A percentile compares a stretch with the other conserved stretches of the same genome.
phyloP scores from a whole-genome alignment of 495 filamentous ascomycete species.

The Penicillium paradoxum region DNA sequence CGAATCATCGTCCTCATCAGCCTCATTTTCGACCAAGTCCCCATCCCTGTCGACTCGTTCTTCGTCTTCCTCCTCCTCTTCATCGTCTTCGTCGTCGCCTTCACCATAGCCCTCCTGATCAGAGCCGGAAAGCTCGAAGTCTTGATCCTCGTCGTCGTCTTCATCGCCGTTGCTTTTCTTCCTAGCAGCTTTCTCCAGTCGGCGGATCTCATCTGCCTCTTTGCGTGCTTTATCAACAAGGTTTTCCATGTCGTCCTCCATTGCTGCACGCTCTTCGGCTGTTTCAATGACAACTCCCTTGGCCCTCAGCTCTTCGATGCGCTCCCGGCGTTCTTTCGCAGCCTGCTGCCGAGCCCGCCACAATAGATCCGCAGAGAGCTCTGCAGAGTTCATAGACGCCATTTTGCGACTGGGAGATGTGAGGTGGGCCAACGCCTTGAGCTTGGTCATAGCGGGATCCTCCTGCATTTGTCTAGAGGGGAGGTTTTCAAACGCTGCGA shows the following conservation, averaged over 20 bases:
- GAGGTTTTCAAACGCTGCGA: conserved; percentile 65
- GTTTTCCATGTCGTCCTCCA: conserved; percentile 78
- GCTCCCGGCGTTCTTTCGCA: conserved; percentile 67
- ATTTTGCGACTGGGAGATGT: conserved; percentile 54
- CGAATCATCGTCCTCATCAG: conserved; percentile 34
- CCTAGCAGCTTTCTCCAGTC: conserved; percentile 67
- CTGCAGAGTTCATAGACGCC: conserved; percentile 57
- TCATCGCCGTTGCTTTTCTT: conserved; percentile 58
- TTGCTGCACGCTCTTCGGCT: conserved; percentile 74
- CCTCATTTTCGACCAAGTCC: conserved; percentile 37
- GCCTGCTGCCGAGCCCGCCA: conserved; percentile 77
- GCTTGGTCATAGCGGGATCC: conserved; percentile 57
- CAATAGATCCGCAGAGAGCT: conserved; percentile 63
- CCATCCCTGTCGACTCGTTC: conserved; percentile 37
- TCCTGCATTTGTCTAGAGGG: conserved; percentile 54
- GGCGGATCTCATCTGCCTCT: conserved; percentile 74
- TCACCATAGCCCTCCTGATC: conserved; percentile 42
- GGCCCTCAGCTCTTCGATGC: conserved; percentile 67
- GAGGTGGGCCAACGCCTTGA: conserved; percentile 71
- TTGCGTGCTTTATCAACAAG: conserved; percentile 76
- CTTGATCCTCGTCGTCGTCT: conserved; percentile 57
- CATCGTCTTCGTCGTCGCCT: conserved; percentile 21
- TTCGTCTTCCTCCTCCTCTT: conserved; percentile 24
- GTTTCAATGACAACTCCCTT: conserved; percentile 82
- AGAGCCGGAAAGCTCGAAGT: conserved; percentile 51